phyloP scores from a whole-genome alignment of 2,329 filamentous ascomycete genomes.

The Helotiales sp. region DNA sequence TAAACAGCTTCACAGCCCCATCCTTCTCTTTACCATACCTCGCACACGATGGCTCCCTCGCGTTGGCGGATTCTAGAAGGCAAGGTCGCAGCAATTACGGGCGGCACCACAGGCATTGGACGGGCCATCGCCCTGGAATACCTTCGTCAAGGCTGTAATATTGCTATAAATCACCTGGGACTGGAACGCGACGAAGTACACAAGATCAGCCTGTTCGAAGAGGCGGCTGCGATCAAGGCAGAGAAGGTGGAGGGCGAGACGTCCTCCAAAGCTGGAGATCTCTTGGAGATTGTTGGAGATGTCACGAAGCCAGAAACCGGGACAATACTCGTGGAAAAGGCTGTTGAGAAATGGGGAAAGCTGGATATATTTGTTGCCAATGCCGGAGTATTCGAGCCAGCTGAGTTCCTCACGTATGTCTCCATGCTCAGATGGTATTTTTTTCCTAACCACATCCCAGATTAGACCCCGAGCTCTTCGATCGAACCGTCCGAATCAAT shows the following conservation, averaged over 20 bases:
- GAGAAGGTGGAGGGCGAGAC: constrained; percentile 36
- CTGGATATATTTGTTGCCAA: constrained; percentile 86
- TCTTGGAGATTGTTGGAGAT: constrained; percentile 77
- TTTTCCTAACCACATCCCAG: constrained; percentile 42
- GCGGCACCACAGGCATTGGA: constrained; percentile 85
- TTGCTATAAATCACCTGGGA: constrained; percentile 81
- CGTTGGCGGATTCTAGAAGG: not conserved
- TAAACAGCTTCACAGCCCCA: not conserved
- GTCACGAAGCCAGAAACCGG: constrained; percentile 77
- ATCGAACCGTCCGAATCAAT: constrained; percentile 76
- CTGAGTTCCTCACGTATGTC: constrained; percentile 75
- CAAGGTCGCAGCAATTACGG: constrained; percentile 75
- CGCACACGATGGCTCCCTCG: not conserved
- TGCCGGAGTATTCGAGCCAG: constrained; percentile 86
- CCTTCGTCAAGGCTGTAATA: constrained; percentile 75
- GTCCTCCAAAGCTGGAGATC: constrained; percentile 50
- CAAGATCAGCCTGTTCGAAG: constrained; percentile 58
- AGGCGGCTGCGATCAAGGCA: constrained; percentile 54
- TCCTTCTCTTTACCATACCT: not conserved
- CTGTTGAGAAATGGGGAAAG: constrained; percentile 64
- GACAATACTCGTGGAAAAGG: constrained; percentile 65
- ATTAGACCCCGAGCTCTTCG: constrained; percentile 71
- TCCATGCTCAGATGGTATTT: not conserved
- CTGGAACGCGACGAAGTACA: constrained; percentile 56
- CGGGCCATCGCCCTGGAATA: constrained; percentile 83